phyloP scores from a whole-genome alignment of 2,329 filamentous ascomycete genomes.

The Taxawa tesnikishii region DNA sequence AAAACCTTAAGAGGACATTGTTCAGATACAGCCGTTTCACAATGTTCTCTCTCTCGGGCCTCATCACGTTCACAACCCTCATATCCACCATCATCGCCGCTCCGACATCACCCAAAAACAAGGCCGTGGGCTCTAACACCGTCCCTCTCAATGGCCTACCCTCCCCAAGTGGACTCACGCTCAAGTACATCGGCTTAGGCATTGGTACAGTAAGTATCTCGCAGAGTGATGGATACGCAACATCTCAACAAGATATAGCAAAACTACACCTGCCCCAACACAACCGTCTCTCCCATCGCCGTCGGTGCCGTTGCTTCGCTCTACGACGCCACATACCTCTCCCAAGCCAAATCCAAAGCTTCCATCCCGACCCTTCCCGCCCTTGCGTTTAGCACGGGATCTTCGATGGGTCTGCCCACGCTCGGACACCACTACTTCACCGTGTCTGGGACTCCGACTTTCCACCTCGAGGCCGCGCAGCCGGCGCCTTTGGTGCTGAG shows the following conservation, averaged over 20 bases:
- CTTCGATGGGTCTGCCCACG: constrained; percentile 6
- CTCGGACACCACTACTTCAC: constrained; percentile 60
- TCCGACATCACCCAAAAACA: constrained; percentile 1
- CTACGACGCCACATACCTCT: constrained; percentile 26
- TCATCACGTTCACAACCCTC: neutral
- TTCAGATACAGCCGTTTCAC: too few relatives aligned
- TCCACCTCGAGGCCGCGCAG: constrained; percentile 37
- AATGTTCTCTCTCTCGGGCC: neutral
- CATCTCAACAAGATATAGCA: too few relatives aligned
- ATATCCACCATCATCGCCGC: constrained; percentile 1
- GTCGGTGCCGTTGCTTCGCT: constrained; percentile 37
- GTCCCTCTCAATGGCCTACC: constrained; percentile 6
- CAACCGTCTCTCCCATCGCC: constrained; percentile 19
- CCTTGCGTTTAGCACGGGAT: constrained; percentile 2
- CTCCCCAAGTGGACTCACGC: constrained; percentile 3
- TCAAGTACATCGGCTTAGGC: constrained; percentile 42
- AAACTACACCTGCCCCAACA: constrained; percentile 50
- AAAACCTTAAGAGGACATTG: too few relatives aligned
- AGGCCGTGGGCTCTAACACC: neutral
- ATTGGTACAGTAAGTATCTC: too few relatives aligned
- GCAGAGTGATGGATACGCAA: too few relatives aligned
- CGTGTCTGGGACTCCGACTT: constrained; percentile 40
- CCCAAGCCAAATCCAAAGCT: constrained; percentile 13
- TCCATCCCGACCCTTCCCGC: constrained; percentile 4
- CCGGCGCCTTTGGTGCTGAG: constrained; percentile 30